Base-by-base conservation (phyloP, 805 yeast genomes). In the Teunomyces aglyptinius region DNA sequence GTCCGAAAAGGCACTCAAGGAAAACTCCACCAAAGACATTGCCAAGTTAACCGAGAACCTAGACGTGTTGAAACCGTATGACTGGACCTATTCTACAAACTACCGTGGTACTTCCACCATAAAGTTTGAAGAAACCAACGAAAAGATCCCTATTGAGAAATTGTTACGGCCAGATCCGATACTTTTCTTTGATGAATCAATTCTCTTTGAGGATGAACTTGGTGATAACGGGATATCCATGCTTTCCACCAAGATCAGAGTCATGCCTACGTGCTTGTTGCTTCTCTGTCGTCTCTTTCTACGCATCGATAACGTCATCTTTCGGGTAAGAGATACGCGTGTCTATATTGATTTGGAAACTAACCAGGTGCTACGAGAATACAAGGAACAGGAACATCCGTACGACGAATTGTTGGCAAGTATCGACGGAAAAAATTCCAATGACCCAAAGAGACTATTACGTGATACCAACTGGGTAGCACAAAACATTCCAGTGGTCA, bases 171-270 rank as follows among this genome's bases (percentile, higher is more conserved):
- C 85, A 5, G 96, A 89, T 57, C 96, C 96, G 1, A 94, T 94
- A 38, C 60, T 89, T 45, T 90, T 88, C 63, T 94, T 81, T 60
- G 97, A 90, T 60, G 97, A 92, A 56, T 81, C 89, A 72, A 81
- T 88, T 5, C 70, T 94, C 27, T 94, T 80, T 61, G 99, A 94
- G 61, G 99, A 94, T 60, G 99, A 94, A 63, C 72, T 94, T 46
- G 98, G 96, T 3, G 99, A 94, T 63, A 94, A 92, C 63, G 99
- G 99, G 6, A 86, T 89, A 13, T 81, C 95, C 0, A 78, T 88
- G 45, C 67, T 88, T 45, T 81, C 82, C 44, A 82, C 84, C 29
- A 91, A 91, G 64, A 79, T 94, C 16, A 71, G 99, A 51, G 97
- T 90, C 3, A 94, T 94, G 97, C 83, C 83, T 5, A 78, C 83